Conservation (phyloP, 768 basidiomycete genomes). For the Pilatotrama ljubarskyi region DNA sequence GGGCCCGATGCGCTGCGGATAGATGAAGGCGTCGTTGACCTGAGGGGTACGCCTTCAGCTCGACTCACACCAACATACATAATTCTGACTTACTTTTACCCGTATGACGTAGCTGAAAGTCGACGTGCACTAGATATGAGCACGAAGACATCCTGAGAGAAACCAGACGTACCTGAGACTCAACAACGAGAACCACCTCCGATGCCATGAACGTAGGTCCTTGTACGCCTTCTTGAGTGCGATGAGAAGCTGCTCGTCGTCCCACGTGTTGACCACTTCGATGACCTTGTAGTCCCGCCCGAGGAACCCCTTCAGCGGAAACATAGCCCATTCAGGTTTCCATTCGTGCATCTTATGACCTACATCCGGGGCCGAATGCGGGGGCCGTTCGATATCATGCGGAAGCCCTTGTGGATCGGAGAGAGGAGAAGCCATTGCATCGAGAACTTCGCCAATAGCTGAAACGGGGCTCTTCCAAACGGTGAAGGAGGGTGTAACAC, state of each 20-base stretch:
- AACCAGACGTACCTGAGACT: background rate
- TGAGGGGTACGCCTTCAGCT: background rate
- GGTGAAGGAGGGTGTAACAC: background rate
- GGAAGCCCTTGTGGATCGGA: background rate
- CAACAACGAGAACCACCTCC: constrained; percentile 14
- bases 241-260: constrained; percentile 12
- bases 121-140: background rate
- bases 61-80: background rate
- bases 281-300: background rate
- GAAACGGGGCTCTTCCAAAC: background rate
- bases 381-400: background rate
- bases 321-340: background rate
- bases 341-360: background rate
- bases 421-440: background rate
- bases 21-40: constrained; percentile 5
- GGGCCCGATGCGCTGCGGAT: constrained; percentile 11
- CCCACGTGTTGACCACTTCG: constrained; percentile 2
- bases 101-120: background rate
- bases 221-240: constrained; percentile 13
- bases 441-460: background rate
- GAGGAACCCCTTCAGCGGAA: constrained; percentile 4
- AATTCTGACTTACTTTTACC: background rate
- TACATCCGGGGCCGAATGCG: background rate
- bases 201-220: constrained; percentile 2
- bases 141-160: too few species aligned